Evolutionary conservation across 805 yeast genomes (phyloP).

Genomic region (Naumovozyma baii): DNA sequence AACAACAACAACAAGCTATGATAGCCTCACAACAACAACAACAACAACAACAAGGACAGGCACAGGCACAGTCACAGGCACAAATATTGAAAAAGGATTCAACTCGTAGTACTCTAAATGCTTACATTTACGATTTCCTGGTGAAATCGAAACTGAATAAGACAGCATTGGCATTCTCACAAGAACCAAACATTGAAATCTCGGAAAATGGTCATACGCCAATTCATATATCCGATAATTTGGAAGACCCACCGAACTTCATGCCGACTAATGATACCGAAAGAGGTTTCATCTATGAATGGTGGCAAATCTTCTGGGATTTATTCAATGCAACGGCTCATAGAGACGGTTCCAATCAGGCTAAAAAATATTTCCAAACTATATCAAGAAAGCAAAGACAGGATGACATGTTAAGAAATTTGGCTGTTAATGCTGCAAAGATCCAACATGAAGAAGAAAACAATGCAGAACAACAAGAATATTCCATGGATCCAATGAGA

Average conservation of each 20-base stretch:
- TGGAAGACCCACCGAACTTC: background rate
- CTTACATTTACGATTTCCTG: constrained; percentile 79
- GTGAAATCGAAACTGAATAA: constrained; percentile 60
- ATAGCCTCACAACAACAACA: background rate
- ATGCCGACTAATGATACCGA: constrained; percentile 50
- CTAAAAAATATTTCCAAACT: constrained; percentile 62
- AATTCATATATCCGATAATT: background rate
- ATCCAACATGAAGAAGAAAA: constrained; percentile 34
- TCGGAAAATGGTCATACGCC: constrained; percentile 11
- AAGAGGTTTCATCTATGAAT: constrained; percentile 77
- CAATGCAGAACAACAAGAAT: background rate
- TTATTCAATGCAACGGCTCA: constrained; percentile 73
- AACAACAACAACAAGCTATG: constrained; percentile 1
- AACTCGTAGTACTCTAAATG: constrained; percentile 37
- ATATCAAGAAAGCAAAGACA: constrained; percentile 51
- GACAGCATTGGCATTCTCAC: constrained; percentile 64
- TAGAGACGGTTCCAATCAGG: constrained; percentile 51
- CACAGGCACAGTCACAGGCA: background rate
- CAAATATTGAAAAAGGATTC: background rate
- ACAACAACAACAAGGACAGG: background rate
- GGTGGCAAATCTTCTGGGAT: constrained; percentile 98
- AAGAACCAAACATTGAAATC: constrained; percentile 55
- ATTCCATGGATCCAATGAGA: background rate
- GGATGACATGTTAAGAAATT: constrained; percentile 41
- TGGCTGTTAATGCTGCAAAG: constrained; percentile 37